Evolutionary conservation across 495 filamentous ascomycete genomes (phyloP).

Genomic region (Sabuloglossum arenarium): DNA sequence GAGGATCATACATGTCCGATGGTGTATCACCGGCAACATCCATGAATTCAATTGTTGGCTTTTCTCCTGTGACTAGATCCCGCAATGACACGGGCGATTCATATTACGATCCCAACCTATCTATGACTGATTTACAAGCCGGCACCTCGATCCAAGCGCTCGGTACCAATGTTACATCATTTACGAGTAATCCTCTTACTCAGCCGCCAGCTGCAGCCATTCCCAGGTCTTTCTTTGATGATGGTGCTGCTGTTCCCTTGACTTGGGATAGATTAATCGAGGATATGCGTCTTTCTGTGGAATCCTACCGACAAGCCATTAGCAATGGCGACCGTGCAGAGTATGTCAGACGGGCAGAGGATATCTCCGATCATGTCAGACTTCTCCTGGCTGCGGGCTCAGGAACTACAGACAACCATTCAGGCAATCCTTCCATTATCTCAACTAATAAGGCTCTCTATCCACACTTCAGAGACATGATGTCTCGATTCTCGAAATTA

Average conservation of each 20-base stretch:
- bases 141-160: conserved; percentile 28
- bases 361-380: conserved; percentile 90
- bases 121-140: conserved; percentile 19
- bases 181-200: conserved; percentile 31
- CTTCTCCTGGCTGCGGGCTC: conserved; percentile 88
- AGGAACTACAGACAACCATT: conserved; percentile 94
- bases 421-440: conserved; percentile 96
- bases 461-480: conserved; percentile 96
- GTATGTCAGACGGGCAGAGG: conserved; percentile 80
- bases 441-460: conserved; percentile 91
- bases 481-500: conserved; percentile 97
- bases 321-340: conserved; percentile 61
- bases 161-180: conserved; percentile 43
- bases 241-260: conserved; percentile 47
- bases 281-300: conserved; percentile 75
- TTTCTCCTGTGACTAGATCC: conserved; percentile 24
- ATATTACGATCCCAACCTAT: conserved; percentile 23
- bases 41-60: conserved; percentile 64
- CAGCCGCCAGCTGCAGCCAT: conserved; percentile 26
- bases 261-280: conserved; percentile 79
- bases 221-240: conserved; percentile 68
- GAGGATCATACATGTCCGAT: conserved; percentile 42
- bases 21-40: conserved; percentile 77
- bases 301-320: conserved; percentile 70
- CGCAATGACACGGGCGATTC: conserved; percentile 17